Base-by-base conservation (phyloP, 2,329 filamentous ascomycete species). In the Xylariaceae sp. region DNA sequence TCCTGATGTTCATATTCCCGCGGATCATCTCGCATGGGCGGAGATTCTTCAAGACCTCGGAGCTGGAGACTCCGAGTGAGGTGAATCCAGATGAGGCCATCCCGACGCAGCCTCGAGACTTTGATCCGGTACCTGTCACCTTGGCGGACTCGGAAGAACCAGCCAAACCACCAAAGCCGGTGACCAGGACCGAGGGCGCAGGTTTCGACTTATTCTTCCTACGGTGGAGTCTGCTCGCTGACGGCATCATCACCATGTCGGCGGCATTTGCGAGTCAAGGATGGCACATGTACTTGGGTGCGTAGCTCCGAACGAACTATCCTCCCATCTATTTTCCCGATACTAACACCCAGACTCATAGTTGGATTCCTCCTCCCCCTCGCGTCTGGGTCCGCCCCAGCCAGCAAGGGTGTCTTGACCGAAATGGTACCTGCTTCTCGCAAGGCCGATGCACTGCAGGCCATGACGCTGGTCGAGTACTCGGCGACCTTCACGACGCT, bases 1-100 rank as follows among this genome's bases (percentile, higher is more conserved):
- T 54, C 31, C 47, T 55, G 24, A 57, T 55, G 50, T 53, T 55
- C 31, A 41, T 53, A 17, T 57, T 57, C n/a, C 54, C 52, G 15
- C 41, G 40, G n/a, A 54, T 56, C 15, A 57, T 57, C 37, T 42
- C 45, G 26, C 28, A 12, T 9, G 53, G 54, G 11, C 47, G 53
- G 4, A 43, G 26, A 9, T 48, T 39, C 34, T 55, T 47, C 19
- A 47, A 47, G 16, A 44, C 18, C 12, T n/a, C 30, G 6, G 30
- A 32, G 8, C 13, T 17, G 13, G 30, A n/a, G 12, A 4, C 12
- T 17, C 8, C 12, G 7, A 7, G 6, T 6, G 43, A 44, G 2
- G 19, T 41, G 2, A 34, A 48, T 3, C 33, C 48, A 3, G 44
- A 48, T 3, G 43, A 48, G 9, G 44, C 40, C 11, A 43, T 54